Base-by-base conservation (phyloP, 306 rosid species). In the Calophaca sinica region DNA sequence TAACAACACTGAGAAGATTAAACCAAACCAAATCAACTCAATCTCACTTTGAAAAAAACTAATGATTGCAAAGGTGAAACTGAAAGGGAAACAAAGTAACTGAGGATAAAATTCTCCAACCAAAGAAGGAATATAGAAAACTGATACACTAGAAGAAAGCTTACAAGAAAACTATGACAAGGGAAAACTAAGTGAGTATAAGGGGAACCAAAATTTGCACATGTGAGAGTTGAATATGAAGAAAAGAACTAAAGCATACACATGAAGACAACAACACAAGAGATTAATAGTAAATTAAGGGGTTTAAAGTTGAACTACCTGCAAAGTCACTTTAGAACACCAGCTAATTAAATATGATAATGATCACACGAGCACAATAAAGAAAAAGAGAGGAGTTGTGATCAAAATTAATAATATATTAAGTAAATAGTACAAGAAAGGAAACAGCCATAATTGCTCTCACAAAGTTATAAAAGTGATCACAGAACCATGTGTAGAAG, bases 391-490 rank as follows among this genome's bases (percentile, higher is more conserved):
- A 62, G 82, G 29, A 50, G 20, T 12, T 76, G 53, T 46, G 48
- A 74, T 76, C 31, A 44, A 65, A 71, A 73, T 72, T 29, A 79
- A 82, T 67, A 68, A 86, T 64, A 81, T 67, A 77, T 70, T 78
- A 81, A 84, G 69, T 6, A 44, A 76, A 62, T 60, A 51, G 83
- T 46, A 82, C 71, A 85, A 60, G 81, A 80, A 76, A 32, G 86
- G 90, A 80, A 84, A 86, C 90, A 83, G 79, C 84, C 82, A 89
- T 94, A 75, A 91, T 89, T 85, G 85, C 79, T 80, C 46, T 79
- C 89, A 84, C 86, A 88, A 84, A 87, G 65, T 81, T 77, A 59
- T 59, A 51, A 79, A 55, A 80, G 71, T 67, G 70, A 63, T 81
- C 71, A 44, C 79, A 67, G 64, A 70, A 64, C 74, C 20, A 78